Base-by-base conservation (phyloP, 2,329 filamentous ascomycete species). In the Cladophialophora immunda region DNA sequence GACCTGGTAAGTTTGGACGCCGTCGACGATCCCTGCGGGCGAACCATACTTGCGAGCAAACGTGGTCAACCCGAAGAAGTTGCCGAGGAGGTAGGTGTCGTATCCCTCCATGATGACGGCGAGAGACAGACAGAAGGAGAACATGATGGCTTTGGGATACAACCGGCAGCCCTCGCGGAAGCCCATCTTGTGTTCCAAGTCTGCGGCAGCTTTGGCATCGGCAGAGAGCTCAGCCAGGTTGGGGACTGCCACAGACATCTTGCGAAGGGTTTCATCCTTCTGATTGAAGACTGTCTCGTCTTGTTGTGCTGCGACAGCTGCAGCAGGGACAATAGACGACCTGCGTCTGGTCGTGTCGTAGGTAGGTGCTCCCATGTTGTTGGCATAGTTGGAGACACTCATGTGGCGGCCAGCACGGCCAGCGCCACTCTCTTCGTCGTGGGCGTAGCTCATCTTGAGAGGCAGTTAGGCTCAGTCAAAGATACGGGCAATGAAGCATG, bases 101-200 rank as follows among this genome's bases (percentile, higher is more conserved):
- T 74, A 74, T 29, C 72, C 71, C 41, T 71, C 70, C 71, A 74
- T 73, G 64, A 73, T 70, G 52, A 74, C 68, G n/a, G 72, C 70
- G 11, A 72, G 56, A 15, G 69, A 71, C n/a, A 71, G 66, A 50
- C 62, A 65, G 50, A 71, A 70, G 38, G 69, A 71, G 54, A 69
- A 71, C 62, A 71, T 36, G 34, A 71, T 71, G 45, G 69, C 69
- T 82, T 96, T 95, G 66, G 92, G 93, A 76, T 97, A 97, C 34
- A 95, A 84, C 75, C 84, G 88, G 77, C 97, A 84, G 68, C 92
- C 93, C 81, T 96, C 88, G 76, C 86, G 75, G 32, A 85, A 72
- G 41, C 68, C 69, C 71, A 73, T 71, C 27, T 62, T 71, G 50
- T 63, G 67, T 57, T 73, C 71, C 22, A 69, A 62, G 3, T 71